These are phyloP conservation scores for Botrytis fabae DNA, from an alignment of 2,329 filamentous ascomycete species.

Conservation along the genomic window DNA sequence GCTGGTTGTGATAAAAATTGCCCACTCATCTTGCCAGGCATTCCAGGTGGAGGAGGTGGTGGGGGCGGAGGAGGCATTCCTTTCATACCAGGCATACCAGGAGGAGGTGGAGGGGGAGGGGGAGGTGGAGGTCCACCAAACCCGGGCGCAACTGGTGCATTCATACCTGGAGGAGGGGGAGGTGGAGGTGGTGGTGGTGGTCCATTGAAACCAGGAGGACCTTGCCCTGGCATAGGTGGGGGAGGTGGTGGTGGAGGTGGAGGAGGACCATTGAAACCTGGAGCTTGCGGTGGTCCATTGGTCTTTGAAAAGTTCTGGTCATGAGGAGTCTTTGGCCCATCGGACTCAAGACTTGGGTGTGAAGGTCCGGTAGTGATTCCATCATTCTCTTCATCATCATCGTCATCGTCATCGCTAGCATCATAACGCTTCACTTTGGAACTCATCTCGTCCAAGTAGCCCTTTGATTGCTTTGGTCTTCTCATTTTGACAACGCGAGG, in stretches of 20 bases:
- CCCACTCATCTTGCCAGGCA: constrained; percentile 69
- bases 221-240: constrained; percentile 43
- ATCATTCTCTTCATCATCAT: constrained; percentile 52
- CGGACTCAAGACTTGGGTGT: constrained; percentile 71
- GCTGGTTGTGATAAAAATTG: constrained; percentile 68
- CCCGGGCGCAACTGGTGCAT: constrained; percentile 23
- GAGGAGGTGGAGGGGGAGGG: constrained; percentile 48
- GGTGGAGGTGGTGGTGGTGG: constrained; percentile 45
- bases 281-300: constrained; percentile 38
- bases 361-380: constrained; percentile 72
- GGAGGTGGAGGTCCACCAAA: constrained; percentile 42
- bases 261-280: constrained; percentile 41
- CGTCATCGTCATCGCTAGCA: constrained; percentile 47
- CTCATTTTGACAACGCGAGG: constrained; percentile 77
- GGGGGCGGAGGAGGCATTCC: constrained; percentile 47
- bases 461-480: constrained; percentile 61
- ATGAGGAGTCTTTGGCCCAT: constrained; percentile 56
- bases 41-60: constrained; percentile 59
- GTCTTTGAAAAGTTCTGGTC: constrained; percentile 37
- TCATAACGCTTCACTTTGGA: constrained; percentile 73
- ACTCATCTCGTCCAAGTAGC: constrained; percentile 68
- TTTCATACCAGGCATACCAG: constrained; percentile 45
- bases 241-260: constrained; percentile 44
- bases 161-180: constrained; percentile 37
- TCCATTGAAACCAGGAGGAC: constrained; percentile 31